Conservation (phyloP, 1,284 basidiomycete species). For the Exsudoporus floridanus region DNA sequence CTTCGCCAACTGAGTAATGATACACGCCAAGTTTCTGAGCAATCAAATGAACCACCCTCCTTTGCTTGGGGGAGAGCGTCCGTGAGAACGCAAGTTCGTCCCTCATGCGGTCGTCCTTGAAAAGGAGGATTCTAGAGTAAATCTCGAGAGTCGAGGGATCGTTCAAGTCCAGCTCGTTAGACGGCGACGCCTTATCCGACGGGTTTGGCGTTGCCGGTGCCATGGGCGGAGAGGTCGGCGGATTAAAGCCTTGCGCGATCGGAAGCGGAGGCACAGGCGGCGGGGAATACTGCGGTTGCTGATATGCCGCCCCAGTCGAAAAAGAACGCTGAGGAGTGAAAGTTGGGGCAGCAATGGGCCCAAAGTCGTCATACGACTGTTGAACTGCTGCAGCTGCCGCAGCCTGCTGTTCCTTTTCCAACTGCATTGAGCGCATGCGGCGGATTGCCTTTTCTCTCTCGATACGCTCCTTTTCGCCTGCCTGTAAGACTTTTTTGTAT, state of each 20-base stretch:
- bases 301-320: conserved; percentile 58
- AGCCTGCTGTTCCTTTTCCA: conserved; percentile 73
- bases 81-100: conserved; percentile 96
- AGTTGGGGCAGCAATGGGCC: conserved; percentile 45
- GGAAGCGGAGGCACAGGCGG: conserved; percentile 60
- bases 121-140: conserved; percentile 93
- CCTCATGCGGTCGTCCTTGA: conserved; percentile 98
- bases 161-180: conserved; percentile 88
- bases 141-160: conserved; percentile 95
- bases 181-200: conserved; percentile 52
- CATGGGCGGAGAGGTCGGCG: conserved; percentile 48
- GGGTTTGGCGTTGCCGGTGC: conserved; percentile 58
- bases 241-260: conserved; percentile 52
- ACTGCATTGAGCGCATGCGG: conserved; percentile 94
- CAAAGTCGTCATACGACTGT: conserved; percentile 69
- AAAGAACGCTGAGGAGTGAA: conserved; percentile 64
- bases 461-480: conserved; percentile 98
- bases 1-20: conserved; percentile 92
- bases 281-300: conserved; percentile 58
- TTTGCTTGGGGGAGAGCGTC: conserved; percentile 80
- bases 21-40: conserved; percentile 95
- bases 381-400: conserved; percentile 23
- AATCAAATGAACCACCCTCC: conserved; percentile 92
- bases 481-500: conserved; percentile 99
- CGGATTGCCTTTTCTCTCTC: conserved; percentile 99